phyloP scores from a whole-genome alignment of 208 protist genomes.

The Leishmania amazonensis region DNA sequence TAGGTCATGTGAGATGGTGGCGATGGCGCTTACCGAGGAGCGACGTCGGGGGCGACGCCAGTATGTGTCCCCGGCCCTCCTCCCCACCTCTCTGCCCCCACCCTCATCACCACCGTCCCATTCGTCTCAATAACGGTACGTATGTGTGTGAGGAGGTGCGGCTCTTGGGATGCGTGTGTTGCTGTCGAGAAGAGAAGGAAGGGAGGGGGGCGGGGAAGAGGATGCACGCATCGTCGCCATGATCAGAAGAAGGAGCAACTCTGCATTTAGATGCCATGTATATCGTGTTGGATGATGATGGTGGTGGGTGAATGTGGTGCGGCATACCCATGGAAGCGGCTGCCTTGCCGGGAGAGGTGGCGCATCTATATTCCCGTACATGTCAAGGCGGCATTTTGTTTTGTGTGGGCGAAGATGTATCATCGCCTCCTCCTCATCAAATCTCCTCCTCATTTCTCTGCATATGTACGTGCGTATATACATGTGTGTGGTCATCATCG shows the following conservation, averaged over 20 bases:
- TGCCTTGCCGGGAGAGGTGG: neutral
- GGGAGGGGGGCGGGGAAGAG: neutral
- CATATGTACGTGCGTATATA: neutral
- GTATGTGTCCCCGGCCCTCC: neutral
- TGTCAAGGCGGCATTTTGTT: neutral
- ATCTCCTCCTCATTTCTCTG: neutral
- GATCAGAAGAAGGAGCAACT: neutral
- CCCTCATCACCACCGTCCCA: neutral
- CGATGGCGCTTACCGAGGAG: neutral
- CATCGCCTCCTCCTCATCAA: neutral
- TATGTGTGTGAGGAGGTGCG: neutral
- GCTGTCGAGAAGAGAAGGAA: neutral
- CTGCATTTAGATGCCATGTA: neutral
- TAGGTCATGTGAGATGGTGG: neutral
- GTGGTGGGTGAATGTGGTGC: neutral
- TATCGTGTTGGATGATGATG: neutral
- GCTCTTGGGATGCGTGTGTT: neutral
- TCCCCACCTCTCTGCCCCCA: neutral
- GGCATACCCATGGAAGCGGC: neutral
- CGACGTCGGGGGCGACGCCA: neutral
- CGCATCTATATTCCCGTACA: neutral
- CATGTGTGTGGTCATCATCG: slow-evolving; percentile 6
- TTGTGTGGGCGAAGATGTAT: neutral
- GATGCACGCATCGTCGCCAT: neutral
- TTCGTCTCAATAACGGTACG: neutral